These are phyloP conservation scores for Botrytis squamosa DNA, from an alignment of 2,329 filamentous ascomycete genomes.

Conservation along the genomic window DNA sequence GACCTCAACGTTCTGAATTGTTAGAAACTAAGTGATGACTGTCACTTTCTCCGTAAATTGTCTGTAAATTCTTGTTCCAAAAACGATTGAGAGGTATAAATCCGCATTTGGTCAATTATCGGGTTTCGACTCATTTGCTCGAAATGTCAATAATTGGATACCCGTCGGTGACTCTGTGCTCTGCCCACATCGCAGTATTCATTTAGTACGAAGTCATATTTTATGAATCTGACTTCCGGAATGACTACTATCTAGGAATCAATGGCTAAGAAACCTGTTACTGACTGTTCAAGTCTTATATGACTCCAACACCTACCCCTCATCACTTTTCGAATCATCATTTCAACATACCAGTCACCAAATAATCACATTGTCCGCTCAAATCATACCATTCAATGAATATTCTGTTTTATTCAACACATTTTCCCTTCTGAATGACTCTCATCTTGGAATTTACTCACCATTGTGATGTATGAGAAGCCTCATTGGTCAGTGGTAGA, in stretches of 20 bases:
- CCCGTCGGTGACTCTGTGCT: not conserved
- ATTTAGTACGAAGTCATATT: not conserved
- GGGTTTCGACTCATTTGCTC: not conserved
- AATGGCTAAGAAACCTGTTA: not conserved
- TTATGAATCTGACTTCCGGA: not conserved
- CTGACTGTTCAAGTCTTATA: not conserved
- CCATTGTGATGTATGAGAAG: not conserved
- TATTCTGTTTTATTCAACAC: not conserved
- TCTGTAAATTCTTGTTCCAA: too few species aligned
- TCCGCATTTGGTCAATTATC: not conserved
- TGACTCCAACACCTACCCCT: not conserved
- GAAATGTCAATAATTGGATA: not conserved
- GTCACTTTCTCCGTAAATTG: not conserved
- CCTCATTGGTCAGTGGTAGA: not conserved
- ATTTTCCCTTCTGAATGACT: not conserved
- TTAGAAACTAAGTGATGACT: not conserved
- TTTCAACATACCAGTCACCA: not conserved
- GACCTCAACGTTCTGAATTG: not conserved
- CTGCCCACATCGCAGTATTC: not conserved
- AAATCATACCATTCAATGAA: not conserved
- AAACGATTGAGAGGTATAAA: not conserved
- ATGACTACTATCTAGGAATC: not conserved
- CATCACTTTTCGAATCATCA: not conserved
- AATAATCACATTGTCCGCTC: not conserved
- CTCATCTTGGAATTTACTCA: not conserved